A percentile compares a stretch with the other conserved stretches of the same genome.
These are phyloP conservation scores for Penicillium freii DNA, from an alignment of 2,329 filamentous ascomycete genomes.

Conservation along the genomic window DNA sequence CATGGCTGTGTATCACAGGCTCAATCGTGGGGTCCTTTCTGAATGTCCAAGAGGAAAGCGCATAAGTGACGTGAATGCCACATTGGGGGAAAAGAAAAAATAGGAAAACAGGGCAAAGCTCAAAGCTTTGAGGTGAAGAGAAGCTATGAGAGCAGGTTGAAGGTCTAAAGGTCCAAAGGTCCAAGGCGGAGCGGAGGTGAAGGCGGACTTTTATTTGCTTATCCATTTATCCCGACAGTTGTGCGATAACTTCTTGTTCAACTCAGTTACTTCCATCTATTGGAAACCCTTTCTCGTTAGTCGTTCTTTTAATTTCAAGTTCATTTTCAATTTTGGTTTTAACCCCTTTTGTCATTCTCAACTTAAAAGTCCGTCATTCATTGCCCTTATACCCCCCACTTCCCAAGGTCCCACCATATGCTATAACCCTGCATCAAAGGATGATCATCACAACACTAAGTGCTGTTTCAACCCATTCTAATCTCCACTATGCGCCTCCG, in stretches of 20 bases:
- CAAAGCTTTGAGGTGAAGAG: neutral
- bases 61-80: constrained; percentile 38
- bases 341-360: neutral
- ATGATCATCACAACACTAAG: neutral
- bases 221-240: constrained; percentile 1
- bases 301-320: neutral
- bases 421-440: neutral
- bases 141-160: neutral
- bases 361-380: neutral
- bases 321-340: neutral
- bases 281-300: neutral
- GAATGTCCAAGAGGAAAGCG: constrained; percentile 36
- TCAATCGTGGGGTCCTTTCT: constrained; percentile 38
- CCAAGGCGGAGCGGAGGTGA: constrained; percentile 27
- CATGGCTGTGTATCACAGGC: constrained; percentile 38
- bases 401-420: neutral
- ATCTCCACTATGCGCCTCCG: constrained; percentile 48
- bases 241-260: neutral
- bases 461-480: neutral
- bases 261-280: neutral
- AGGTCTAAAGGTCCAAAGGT: neutral
- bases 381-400: neutral
- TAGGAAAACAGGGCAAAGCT: neutral
- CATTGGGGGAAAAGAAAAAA: constrained; percentile 31
- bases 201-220: constrained; percentile 12